Base-by-base conservation (phyloP, 192 early-diverging fungal genomes). In the Coemansia sp. region DNA sequence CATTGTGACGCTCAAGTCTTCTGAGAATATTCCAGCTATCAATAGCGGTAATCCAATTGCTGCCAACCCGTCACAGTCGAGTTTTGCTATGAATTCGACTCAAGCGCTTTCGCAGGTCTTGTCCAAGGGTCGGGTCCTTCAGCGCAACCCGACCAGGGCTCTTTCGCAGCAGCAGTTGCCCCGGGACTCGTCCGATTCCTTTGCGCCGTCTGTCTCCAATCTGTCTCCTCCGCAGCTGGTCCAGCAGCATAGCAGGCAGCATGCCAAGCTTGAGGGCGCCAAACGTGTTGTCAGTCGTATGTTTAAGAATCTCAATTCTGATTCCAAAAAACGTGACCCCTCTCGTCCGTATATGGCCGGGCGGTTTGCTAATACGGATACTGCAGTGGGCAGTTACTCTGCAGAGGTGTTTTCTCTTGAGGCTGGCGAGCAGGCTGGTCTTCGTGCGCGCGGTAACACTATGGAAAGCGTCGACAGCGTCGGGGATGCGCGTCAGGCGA, bases 211-310 rank as follows among this genome's bases (percentile, higher is more conserved):
- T 5, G 14, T 7, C 20, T 1, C 28, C 4, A 45, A 25, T 2
- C 40, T 55, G 29, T 60, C 60, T 5, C 42, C 42, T 5, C 42
- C 42, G 14, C 42, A 45, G 42, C 42, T 45, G 14, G 42, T 45
- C 31, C 66, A 40, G 56, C 67, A 38, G 36, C 63, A 48, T 5
- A 66, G 70, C 30, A 66, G 71, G 12, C 64, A 28, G 56, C 64
- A 48, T 11, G 56, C 42, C 12, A 57, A 51, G 56, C 40, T 60
- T 5, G 56, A 58, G 56, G 38, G 48, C 14, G 79, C 79, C 4
- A 75, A 81, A 54, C 69, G 79, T 10, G 79, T 75, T 0, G 79
- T 81, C 11, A 76, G 73, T 36, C 66, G 67, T 5, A 68, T 81
- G 36, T 59, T 81, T 52, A 63, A 70, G 48, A 48, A 72, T 28